Conservation (phyloP, 495 filamentous ascomycete species). For the Evernia prunastri region DNA sequence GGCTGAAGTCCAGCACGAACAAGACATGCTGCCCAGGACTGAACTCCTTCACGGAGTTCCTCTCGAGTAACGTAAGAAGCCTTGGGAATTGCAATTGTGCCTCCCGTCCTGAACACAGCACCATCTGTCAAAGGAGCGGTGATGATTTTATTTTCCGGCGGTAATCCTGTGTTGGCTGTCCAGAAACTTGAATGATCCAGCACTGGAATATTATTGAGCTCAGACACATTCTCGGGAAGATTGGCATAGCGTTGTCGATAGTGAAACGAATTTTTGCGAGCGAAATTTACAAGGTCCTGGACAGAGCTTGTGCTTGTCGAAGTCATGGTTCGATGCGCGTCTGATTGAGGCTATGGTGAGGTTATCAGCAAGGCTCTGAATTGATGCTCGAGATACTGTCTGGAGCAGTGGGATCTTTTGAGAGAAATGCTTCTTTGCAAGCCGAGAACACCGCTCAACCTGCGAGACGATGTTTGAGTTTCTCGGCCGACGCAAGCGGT, state of each 20-base stretch:
- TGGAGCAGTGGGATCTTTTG: neutral
- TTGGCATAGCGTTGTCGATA: neutral
- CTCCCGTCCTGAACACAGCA: constrained; percentile 5
- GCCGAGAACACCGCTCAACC: neutral
- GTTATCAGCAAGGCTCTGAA: neutral
- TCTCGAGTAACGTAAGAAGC: neutral
- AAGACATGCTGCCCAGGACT: neutral
- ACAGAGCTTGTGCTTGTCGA: neutral
- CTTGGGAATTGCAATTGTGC: constrained; percentile 4
- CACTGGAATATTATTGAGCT: constrained; percentile 1
- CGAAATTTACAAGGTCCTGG: constrained; percentile 3
- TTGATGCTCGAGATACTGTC: neutral
- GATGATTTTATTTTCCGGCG: constrained; percentile 5
- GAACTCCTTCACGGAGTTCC: constrained; percentile 1
- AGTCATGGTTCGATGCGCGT: neutral
- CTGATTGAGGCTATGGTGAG: neutral
- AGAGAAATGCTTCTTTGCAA: neutral
- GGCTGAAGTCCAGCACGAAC: neutral
- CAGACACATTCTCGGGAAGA: constrained; percentile 1
- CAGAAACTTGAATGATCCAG: neutral
- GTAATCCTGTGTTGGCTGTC: constrained; percentile 2
- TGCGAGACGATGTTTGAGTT: neutral
- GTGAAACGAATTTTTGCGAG: neutral
- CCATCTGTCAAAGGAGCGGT: neutral
- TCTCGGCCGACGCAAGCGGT: no score